Conservation (phyloP, 129 eudicot genomes). For the Chrysanthemum seticuspe region DNA sequence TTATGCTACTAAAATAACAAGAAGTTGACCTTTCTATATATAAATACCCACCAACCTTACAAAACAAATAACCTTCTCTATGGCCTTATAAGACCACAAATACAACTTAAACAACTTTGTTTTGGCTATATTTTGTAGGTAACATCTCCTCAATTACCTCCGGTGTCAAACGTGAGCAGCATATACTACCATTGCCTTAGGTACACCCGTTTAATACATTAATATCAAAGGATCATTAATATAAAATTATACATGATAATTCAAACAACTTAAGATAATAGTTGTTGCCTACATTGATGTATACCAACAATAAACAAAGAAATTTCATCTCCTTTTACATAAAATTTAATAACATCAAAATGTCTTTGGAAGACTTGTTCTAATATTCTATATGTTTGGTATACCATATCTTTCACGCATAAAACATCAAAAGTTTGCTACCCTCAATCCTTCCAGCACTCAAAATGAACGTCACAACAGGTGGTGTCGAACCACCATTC, state of each 20-base stretch:
- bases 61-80: neutral
- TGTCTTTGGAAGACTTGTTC: neutral
- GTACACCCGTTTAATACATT: neutral
- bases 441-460: neutral
- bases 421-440: slow-evolving; percentile 6
- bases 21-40: too few relatives aligned
- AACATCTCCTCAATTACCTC: neutral
- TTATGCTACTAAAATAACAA: too few relatives aligned
- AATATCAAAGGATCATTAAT: neutral
- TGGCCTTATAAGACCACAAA: neutral
- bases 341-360: neutral
- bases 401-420: slow-evolving; percentile 10
- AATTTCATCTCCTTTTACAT: neutral
- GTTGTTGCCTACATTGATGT: too few relatives aligned
- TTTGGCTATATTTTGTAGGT: neutral
- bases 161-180: neutral
- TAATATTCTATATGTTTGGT: neutral
- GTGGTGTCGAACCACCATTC: slow-evolving; percentile 14
- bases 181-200: neutral
- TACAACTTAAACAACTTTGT: neutral
- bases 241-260: neutral
- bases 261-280: neutral
- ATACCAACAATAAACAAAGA: too few relatives aligned
- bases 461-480: slow-evolving; percentile 22
- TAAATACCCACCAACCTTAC: too few relatives aligned